These are phyloP conservation scores for Penicillium subrubescens DNA, from an alignment of 495 filamentous ascomycete genomes.

Conservation along the genomic window DNA sequence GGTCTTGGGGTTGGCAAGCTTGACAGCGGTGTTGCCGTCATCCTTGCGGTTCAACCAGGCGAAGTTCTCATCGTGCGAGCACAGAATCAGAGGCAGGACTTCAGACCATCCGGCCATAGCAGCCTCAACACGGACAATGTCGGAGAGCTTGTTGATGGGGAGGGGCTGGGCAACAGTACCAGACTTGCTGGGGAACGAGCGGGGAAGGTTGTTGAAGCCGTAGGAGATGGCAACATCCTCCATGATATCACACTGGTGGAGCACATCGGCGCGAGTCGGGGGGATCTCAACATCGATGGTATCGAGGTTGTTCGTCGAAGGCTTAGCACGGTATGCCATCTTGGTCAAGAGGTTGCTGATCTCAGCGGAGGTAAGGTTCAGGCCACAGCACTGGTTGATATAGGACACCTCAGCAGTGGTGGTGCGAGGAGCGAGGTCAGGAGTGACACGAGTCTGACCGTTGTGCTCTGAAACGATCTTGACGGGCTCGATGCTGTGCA, in stretches of 20 bases:
- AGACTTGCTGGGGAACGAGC: constrained; percentile 77
- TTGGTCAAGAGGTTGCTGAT: constrained; percentile 77
- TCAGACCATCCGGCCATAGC: constrained; percentile 97
- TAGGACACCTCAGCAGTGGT: constrained; percentile 86
- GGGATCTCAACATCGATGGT: constrained; percentile 80
- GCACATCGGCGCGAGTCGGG: constrained; percentile 86
- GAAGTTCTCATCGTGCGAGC: constrained; percentile 99
- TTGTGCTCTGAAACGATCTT: constrained; percentile 93
- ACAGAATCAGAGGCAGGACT: constrained; percentile 94
- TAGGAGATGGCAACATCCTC: constrained; percentile 95
- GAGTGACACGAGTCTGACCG: constrained; percentile 72
- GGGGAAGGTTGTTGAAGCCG: constrained; percentile 92
- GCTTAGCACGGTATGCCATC: constrained; percentile 81
- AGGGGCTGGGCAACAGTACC: constrained; percentile 86
- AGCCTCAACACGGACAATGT: constrained; percentile 87
- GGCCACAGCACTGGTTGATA: constrained; percentile 87
- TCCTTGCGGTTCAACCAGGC: constrained; percentile 91
- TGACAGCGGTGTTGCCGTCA: constrained; percentile 82
- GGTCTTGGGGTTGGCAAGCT: constrained; percentile 93
- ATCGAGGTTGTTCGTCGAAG: constrained; percentile 63
- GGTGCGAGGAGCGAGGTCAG: constrained; percentile 72
- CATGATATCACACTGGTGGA: constrained; percentile 98
- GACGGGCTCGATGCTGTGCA: constrained; percentile 75
- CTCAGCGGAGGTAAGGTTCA: constrained; percentile 67
- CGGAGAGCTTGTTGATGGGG: constrained; percentile 88